These are phyloP conservation scores for Trichoderma asperellum DNA, from an alignment of 2,329 filamentous ascomycete genomes.

Conservation along the genomic window DNA sequence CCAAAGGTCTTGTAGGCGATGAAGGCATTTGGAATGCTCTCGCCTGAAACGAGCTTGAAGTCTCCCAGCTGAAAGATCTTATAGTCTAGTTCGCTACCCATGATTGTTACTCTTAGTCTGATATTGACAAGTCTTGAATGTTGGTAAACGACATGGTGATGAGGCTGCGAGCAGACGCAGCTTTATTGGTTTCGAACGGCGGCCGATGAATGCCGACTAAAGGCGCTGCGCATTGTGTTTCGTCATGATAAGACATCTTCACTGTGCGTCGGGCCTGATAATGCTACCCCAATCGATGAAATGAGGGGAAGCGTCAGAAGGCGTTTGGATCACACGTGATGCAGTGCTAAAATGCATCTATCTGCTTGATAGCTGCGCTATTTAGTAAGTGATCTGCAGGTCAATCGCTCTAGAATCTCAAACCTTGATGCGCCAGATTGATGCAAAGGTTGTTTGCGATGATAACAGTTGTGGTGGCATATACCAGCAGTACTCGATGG, in stretches of 20 bases:
- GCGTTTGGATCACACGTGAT: not conserved
- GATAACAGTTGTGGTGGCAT: not conserved
- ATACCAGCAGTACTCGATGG: not conserved
- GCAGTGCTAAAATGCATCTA: not conserved
- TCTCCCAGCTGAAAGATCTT: constrained; percentile 60
- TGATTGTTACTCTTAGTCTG: not conserved
- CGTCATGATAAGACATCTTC: not conserved
- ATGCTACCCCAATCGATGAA: not conserved
- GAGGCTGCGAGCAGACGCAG: not conserved
- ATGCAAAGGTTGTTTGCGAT: not conserved
- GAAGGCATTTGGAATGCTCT: constrained; percentile 63
- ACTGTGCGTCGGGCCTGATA: not conserved
- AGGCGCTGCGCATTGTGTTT: not conserved
- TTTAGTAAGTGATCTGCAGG: not conserved
- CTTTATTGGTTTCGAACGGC: not conserved
- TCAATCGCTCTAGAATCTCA: not conserved
- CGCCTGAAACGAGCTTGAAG: constrained; percentile 68
- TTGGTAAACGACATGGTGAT: not conserved
- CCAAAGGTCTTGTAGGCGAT: constrained; percentile 81
- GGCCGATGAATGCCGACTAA: not conserved
- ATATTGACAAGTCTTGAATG: not conserved
- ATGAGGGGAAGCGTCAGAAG: constrained; percentile 19
- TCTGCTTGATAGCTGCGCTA: not conserved
- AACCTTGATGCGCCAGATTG: not conserved
- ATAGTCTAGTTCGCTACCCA: constrained; percentile 24